phyloP scores from a whole-genome alignment of 2,329 filamentous ascomycete genomes.

The Arthrocladium fulminans region DNA sequence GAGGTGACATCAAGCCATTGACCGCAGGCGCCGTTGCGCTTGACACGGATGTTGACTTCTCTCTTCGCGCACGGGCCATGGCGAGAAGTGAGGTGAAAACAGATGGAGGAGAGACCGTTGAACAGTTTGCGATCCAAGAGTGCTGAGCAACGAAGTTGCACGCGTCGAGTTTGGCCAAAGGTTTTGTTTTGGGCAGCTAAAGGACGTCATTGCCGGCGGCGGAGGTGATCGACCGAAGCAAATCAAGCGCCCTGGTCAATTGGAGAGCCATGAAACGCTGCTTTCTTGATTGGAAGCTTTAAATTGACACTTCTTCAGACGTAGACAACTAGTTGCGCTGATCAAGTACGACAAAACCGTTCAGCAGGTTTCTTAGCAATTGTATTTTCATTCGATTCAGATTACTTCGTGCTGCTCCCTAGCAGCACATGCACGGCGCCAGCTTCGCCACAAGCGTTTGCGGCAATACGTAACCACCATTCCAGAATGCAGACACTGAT shows the following conservation, averaged over 20 bases:
- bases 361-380: too few species aligned
- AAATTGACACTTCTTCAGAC: too few species aligned
- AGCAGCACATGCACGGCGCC: background rate
- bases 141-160: background rate
- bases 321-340: too few species aligned
- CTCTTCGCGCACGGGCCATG: constrained; percentile 8
- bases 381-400: background rate
- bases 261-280: background rate
- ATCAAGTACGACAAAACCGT: too few species aligned
- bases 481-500: constrained; percentile 7
- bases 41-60: constrained; percentile 10
- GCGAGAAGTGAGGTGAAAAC: background rate
- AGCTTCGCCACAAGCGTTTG: background rate
- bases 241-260: background rate
- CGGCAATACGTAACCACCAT: constrained; percentile 5
- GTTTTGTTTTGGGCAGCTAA: constrained; percentile 4
- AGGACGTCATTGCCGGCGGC: background rate
- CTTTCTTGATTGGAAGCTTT: too few species aligned
- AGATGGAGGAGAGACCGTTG: background rate
- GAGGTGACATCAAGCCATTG: constrained; percentile 10
- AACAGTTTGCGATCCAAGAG: background rate
- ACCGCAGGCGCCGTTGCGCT: constrained; percentile 1
- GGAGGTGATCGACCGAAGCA: background rate
- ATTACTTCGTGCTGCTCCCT: background rate
- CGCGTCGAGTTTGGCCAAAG: background rate